phyloP scores from a whole-genome alignment of 768 basidiomycete species.

The Tulasnella sp. region DNA sequence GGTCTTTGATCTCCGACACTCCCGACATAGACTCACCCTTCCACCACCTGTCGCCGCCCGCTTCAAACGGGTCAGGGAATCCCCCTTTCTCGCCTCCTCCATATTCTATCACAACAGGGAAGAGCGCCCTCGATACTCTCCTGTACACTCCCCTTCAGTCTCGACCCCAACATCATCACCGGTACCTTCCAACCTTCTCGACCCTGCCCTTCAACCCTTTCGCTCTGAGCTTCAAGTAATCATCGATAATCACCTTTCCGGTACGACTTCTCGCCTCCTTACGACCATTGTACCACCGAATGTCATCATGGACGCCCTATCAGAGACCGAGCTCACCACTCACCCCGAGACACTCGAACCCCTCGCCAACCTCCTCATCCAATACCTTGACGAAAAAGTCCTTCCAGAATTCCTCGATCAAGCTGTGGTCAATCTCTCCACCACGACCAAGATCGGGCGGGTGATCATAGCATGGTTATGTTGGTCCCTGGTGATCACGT shows the following conservation, averaged over 20 bases:
- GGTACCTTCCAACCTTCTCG: neutral
- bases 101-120: neutral
- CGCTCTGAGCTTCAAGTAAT: slow-evolving; percentile 11
- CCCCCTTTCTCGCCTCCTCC: neutral
- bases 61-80: neutral
- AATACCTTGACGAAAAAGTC: neutral
- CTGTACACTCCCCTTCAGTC: neutral
- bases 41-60: neutral
- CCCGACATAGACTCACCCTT: neutral
- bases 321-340: slow-evolving; percentile 14
- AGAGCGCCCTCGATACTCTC: neutral
- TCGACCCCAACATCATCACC: neutral
- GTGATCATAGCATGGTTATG: neutral
- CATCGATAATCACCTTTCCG: slow-evolving; percentile 6
- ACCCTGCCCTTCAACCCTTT: slow-evolving; percentile 6
- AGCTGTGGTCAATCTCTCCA: slow-evolving; percentile 12
- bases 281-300: slow-evolving; percentile 5
- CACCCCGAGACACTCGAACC: slow-evolving; percentile 8
- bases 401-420: slow-evolving; percentile 6
- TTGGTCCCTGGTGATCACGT: neutral
- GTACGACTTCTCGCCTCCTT: neutral
- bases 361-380: slow-evolving; percentile 5
- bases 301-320: slow-evolving; percentile 8
- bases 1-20: neutral
- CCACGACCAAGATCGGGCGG: neutral